Evolutionary conservation across 768 basidiomycete genomes (phyloP).

Genomic region (Termitomyces sp.): DNA sequence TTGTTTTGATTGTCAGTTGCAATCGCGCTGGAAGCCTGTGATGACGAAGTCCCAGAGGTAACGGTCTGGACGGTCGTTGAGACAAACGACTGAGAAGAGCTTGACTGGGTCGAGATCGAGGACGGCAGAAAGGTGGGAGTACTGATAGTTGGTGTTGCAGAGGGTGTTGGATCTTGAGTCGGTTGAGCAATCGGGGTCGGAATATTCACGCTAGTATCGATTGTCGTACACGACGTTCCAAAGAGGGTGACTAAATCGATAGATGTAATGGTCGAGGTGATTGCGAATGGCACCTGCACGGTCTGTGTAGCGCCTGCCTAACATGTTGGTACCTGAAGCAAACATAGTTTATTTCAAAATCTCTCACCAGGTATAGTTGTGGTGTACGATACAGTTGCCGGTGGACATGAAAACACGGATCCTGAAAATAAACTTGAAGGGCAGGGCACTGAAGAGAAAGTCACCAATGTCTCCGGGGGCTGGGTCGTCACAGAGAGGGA

Average conservation of each 20-base stretch:
- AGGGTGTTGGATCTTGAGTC: conserved; percentile 1
- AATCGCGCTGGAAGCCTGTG: conserved; percentile 24
- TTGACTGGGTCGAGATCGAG: conserved; percentile 21
- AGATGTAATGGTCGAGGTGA: conserved; percentile 25
- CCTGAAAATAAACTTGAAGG: conserved; percentile 15
- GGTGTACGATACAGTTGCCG: conserved; percentile 10
- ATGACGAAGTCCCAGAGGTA: conserved; percentile 32
- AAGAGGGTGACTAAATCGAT: conserved; percentile 35
- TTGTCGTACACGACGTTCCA: conserved; percentile 27
- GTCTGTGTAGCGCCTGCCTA: conserved; percentile 15
- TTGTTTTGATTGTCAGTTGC: conserved; percentile 14
- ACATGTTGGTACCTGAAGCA: conserved; percentile 7
- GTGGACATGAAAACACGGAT: conserved; percentile 5
- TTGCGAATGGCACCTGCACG: conserved; percentile 35
- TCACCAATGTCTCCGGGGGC: conserved; percentile 21
- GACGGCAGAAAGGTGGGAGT: conserved; percentile 24
- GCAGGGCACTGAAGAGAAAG: conserved; percentile 25
- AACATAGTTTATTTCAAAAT: conserved; percentile 13
- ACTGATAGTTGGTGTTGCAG: conserved; percentile 4
- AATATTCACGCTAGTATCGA: neutral
- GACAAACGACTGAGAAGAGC: conserved; percentile 36
- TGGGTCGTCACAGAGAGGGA: conserved; percentile 26
- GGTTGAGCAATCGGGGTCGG: neutral
- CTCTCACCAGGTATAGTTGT: conserved; percentile 19
- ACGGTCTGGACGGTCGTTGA: conserved; percentile 27